Evolutionary conservation across 495 filamentous ascomycete species (phyloP).

Genomic region (Tuber microsphaerosporum): DNA sequence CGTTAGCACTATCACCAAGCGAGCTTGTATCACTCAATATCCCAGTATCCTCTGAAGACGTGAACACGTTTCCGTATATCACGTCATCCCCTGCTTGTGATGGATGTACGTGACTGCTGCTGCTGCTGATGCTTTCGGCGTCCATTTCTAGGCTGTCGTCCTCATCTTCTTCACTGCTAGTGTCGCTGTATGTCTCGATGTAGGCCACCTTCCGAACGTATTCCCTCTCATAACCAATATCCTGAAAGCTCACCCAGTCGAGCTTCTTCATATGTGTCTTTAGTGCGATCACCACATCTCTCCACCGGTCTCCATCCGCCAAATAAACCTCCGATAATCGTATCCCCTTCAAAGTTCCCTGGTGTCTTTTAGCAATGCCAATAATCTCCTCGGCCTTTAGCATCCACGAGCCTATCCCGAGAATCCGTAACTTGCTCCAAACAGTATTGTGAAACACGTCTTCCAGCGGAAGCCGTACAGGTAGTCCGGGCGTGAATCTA

Average conservation of each 20-base stretch:
- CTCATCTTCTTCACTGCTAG: constrained; percentile 36
- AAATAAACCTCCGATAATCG: constrained; percentile 39
- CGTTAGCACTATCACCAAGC: constrained; percentile 27
- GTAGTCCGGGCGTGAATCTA: constrained; percentile 38
- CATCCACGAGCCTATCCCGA: constrained; percentile 41
- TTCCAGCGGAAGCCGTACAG: constrained; percentile 38
- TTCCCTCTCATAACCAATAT: constrained; percentile 37
- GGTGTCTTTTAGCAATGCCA: constrained; percentile 33
- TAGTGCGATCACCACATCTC: constrained; percentile 33
- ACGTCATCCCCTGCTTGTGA: constrained; percentile 37
- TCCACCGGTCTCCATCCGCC: constrained; percentile 35
- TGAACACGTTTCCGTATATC: constrained; percentile 41
- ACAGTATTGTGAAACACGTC: constrained; percentile 37
- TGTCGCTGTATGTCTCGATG: constrained; percentile 41
- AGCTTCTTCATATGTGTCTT: constrained; percentile 31
- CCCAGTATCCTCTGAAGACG: constrained; percentile 34
- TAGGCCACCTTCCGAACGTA: constrained; percentile 34
- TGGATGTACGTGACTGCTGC: constrained; percentile 23
- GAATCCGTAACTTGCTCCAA: constrained; percentile 37
- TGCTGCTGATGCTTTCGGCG: constrained; percentile 22
- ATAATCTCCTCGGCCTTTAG: constrained; percentile 37
- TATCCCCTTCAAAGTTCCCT: constrained; percentile 34
- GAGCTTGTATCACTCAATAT: constrained; percentile 35
- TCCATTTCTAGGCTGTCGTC: constrained; percentile 33
- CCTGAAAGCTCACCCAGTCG: constrained; percentile 38